A percentile compares a stretch with the other conserved stretches of the same genome.
phyloP scores from a whole-genome alignment of 73 alveolate species.

The Paramecium primaurelia region DNA sequence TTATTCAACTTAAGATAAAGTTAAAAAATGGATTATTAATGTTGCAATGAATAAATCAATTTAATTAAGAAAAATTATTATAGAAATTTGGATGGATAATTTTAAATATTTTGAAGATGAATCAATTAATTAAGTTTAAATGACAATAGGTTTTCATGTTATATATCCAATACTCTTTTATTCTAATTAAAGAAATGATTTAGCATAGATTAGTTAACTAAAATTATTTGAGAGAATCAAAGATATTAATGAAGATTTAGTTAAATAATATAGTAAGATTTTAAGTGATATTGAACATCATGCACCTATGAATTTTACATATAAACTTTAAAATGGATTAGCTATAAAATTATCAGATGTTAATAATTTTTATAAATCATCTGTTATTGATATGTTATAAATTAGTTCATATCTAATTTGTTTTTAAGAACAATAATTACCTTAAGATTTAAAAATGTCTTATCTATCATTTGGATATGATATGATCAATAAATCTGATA shows the following conservation, averaged over 20 bases:
- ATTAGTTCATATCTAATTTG: neutral
- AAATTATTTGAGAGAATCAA: neutral
- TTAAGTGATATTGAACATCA: constrained; percentile 1
- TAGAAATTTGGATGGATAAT: constrained; percentile 43
- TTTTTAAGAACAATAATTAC: neutral
- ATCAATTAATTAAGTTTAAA: neutral
- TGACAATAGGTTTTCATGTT: neutral
- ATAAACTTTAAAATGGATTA: neutral
- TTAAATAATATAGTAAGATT: neutral
- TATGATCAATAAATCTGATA: neutral
- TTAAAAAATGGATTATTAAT: neutral
- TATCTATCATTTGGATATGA: neutral
- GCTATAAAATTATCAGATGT: neutral
- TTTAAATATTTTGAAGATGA: neutral
- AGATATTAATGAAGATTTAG: neutral
- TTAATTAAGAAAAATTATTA: neutral
- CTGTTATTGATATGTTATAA: neutral
- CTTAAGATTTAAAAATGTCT: neutral
- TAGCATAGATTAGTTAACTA: neutral
- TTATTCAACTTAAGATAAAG: neutral
- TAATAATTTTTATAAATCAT: neutral
- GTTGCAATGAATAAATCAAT: neutral
- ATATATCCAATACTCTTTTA: constrained; percentile 28
- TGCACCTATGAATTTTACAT: neutral
- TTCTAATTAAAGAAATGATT: neutral